These are phyloP conservation scores for Santalum album DNA, from an alignment of 164 flowering plant genomes.

Conservation along the genomic window DNA sequence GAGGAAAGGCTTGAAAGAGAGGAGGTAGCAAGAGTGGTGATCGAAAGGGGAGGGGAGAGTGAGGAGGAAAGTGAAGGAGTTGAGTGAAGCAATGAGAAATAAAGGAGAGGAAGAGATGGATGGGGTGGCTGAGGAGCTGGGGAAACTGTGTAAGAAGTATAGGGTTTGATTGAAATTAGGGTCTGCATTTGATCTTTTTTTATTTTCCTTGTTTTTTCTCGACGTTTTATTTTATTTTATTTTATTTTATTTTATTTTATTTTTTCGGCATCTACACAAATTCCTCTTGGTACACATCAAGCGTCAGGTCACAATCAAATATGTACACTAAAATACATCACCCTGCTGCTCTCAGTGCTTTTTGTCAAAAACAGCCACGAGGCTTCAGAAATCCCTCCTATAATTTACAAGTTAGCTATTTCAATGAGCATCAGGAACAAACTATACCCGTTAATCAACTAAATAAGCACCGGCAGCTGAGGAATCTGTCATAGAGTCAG, in stretches of 20 bases:
- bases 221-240: too few relatives aligned
- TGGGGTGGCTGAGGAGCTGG: conserved; percentile 1
- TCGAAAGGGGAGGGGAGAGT: conserved; percentile 7
- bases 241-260: too few relatives aligned
- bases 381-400: conserved; percentile 5
- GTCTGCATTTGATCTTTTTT: too few relatives aligned
- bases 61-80: conserved; percentile 11
- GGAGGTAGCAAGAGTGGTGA: conserved; percentile 10
- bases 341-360: not conserved
- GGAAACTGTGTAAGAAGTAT: not conserved
- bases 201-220: too few relatives aligned
- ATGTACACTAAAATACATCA: conserved; percentile 27
- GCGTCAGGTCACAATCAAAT: conserved; percentile 10
- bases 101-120: conserved; percentile 15
- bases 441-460: conserved; percentile 8
- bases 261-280: too few relatives aligned
- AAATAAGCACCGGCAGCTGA: conserved; percentile 12
- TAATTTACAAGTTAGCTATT: conserved; percentile 2
- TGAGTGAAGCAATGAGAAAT: conserved; percentile 4
- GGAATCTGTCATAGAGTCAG: conserved; percentile 20
- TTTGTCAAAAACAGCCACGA: conserved; percentile 16
- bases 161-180: too few relatives aligned
- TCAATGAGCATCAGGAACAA: not conserved
- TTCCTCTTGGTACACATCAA: conserved; percentile 1
- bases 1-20: not conserved